These are phyloP conservation scores for Vanrija pseudolonga DNA, from an alignment of 1,284 basidiomycete species.

Conservation along the genomic window DNA sequence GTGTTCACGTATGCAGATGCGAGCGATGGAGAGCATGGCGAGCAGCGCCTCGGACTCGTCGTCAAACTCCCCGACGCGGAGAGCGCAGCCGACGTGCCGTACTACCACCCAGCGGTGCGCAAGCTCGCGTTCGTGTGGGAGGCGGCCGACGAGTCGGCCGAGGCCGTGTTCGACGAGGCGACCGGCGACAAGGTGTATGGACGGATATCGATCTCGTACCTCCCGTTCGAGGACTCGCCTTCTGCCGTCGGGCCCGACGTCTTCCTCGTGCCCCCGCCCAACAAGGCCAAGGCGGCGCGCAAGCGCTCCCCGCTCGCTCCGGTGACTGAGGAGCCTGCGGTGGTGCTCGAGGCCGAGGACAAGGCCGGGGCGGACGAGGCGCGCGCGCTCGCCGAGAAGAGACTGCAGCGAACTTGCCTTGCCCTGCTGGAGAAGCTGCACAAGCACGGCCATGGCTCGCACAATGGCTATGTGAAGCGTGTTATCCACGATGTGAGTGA, in stretches of 20 bases:
- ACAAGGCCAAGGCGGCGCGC: constrained; percentile 7
- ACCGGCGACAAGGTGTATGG: constrained; percentile 4
- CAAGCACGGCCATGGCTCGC: constrained; percentile 76
- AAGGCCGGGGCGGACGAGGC: constrained; percentile 5
- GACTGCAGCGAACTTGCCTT: constrained; percentile 74
- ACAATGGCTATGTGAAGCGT: constrained; percentile 78
- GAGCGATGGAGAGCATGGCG: not conserved
- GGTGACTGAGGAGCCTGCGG: not conserved
- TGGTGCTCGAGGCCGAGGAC: constrained; percentile 13
- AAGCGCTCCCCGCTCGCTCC: constrained; percentile 36
- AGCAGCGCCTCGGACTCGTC: constrained; percentile 25
- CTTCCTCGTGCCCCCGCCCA: constrained; percentile 5
- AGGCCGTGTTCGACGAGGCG: not conserved
- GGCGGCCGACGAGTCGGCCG: constrained; percentile 4
- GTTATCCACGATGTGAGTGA: constrained; percentile 68
- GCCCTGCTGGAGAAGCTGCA: constrained; percentile 76
- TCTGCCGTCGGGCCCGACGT: not conserved
- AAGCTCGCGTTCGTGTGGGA: constrained; percentile 41
- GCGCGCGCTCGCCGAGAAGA: constrained; percentile 22
- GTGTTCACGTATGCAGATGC: constrained; percentile 2
- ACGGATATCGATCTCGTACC: constrained; percentile 27
- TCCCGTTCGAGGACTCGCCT: constrained; percentile 25
- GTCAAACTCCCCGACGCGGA: constrained; percentile 33
- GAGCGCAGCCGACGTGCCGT: constrained; percentile 35
- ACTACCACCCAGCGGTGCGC: constrained; percentile 43